Conservation (phyloP, 345 rosid species). For the Hirschfeldia incana region DNA sequence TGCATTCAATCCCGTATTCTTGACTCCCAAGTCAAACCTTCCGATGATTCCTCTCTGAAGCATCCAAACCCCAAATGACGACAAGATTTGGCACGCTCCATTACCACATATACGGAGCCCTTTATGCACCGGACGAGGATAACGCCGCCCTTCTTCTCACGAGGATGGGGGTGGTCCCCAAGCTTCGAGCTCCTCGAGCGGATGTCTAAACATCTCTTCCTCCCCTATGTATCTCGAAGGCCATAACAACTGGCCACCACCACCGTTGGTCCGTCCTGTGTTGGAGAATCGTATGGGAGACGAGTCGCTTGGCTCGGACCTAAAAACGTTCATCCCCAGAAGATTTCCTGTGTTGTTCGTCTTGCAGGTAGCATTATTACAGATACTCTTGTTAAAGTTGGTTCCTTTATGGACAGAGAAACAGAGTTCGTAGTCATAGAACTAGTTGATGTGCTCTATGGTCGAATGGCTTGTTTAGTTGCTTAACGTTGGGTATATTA, state of each 20-base stretch:
- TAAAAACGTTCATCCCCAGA: slow-evolving; percentile 67
- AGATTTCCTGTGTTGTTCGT: slow-evolving; percentile 94
- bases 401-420: neutral
- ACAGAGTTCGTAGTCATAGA: neutral
- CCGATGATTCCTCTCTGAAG: neutral
- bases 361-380: slow-evolving; percentile 62
- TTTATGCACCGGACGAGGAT: slow-evolving; percentile 77
- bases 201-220: slow-evolving; percentile 64
- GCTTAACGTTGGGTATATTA: too few relatives aligned
- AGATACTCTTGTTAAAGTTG: neutral
- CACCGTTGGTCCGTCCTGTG: slow-evolving; percentile 55
- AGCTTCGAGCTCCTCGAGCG: slow-evolving; percentile 86
- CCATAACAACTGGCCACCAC: slow-evolving; percentile 68
- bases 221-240: slow-evolving; percentile 59
- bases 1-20: slow-evolving; percentile 12
- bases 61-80: slow-evolving; percentile 45
- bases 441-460: neutral
- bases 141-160: slow-evolving; percentile 78
- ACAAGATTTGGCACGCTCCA: slow-evolving; percentile 88
- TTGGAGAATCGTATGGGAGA: slow-evolving; percentile 95
- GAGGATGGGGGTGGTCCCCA: slow-evolving; percentile 93
- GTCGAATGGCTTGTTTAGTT: too few relatives aligned
- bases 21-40: slow-evolving; percentile 19
- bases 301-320: slow-evolving; percentile 84
- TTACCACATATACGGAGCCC: slow-evolving; percentile 86